Evolutionary conservation across 2,329 filamentous ascomycete species (phyloP).

Genomic region (Hyphodiscus sp.): DNA sequence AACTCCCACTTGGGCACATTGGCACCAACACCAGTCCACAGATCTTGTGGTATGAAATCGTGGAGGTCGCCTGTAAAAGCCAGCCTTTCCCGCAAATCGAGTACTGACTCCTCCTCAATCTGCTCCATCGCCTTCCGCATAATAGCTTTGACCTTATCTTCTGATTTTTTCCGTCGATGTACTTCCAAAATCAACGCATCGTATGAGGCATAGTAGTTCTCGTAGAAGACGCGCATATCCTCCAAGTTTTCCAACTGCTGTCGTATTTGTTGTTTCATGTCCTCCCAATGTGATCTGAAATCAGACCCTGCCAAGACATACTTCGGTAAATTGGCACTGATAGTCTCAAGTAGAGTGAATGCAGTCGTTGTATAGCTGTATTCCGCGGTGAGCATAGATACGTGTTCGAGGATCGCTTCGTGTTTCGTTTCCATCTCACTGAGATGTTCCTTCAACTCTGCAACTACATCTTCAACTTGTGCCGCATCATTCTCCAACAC

Average conservation of each 20-base stretch:
- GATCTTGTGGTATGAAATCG: slow-evolving; percentile 78
- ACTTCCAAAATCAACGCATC: slow-evolving; percentile 79
- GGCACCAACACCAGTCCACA: slow-evolving; percentile 73
- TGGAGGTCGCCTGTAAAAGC: slow-evolving; percentile 76
- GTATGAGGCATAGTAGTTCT: slow-evolving; percentile 79
- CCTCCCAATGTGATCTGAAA: slow-evolving; percentile 63
- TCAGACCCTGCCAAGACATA: slow-evolving; percentile 60
- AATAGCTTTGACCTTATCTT: slow-evolving; percentile 66
- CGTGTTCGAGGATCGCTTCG: slow-evolving; percentile 55
- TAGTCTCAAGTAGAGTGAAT: slow-evolving; percentile 59
- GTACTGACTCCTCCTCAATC: slow-evolving; percentile 66
- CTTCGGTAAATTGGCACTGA: slow-evolving; percentile 57
- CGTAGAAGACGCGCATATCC: slow-evolving; percentile 74
- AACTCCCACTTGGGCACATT: slow-evolving; percentile 26
- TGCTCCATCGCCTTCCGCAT: slow-evolving; percentile 72
- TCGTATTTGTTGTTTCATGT: slow-evolving; percentile 64
- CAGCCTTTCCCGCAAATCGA: slow-evolving; percentile 68
- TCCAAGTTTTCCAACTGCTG: slow-evolving; percentile 69
- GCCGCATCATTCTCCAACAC: slow-evolving; percentile 69
- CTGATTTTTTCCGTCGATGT: slow-evolving; percentile 64
- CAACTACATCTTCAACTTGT: slow-evolving; percentile 60
- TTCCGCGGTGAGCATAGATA: slow-evolving; percentile 47
- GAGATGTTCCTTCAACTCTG: slow-evolving; percentile 67
- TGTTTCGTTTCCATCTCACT: slow-evolving; percentile 71
- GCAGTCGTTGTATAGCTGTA: slow-evolving; percentile 55